Evolutionary conservation across 352 stramenopile species (phyloP).

Genomic region (Globisporangium emineosum): DNA sequence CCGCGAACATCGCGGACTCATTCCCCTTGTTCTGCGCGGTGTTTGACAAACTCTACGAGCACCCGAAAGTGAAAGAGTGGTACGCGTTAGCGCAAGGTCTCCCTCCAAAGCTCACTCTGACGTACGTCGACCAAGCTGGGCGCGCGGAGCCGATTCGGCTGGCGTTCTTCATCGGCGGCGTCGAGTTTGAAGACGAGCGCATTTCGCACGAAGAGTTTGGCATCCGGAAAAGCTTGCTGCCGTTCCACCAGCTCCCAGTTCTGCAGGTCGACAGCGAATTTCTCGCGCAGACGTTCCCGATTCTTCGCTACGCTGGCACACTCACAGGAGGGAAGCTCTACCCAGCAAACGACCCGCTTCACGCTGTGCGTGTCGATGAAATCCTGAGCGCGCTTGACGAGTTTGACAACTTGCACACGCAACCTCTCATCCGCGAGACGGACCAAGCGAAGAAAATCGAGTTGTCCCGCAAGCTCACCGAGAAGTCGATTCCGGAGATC

Average conservation of each 20-base stretch:
- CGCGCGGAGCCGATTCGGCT: slow-evolving; percentile 53
- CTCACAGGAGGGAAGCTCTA: slow-evolving; percentile 34
- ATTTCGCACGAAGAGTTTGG: slow-evolving; percentile 31
- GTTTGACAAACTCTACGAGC: slow-evolving; percentile 21
- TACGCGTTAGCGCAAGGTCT: slow-evolving; percentile 15
- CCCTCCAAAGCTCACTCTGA: slow-evolving; percentile 40
- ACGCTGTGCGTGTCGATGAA: slow-evolving; percentile 37
- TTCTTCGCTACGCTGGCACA: slow-evolving; percentile 62
- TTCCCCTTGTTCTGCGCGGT: slow-evolving; percentile 17
- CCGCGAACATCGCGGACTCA: slow-evolving; percentile 23
- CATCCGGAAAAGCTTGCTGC: slow-evolving; percentile 27
- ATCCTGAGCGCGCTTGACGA: slow-evolving; percentile 42
- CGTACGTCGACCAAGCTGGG: slow-evolving; percentile 49
- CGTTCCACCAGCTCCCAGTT: slow-evolving; percentile 44
- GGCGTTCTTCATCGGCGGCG: slow-evolving; percentile 36
- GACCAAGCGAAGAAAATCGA: slow-evolving; percentile 25
- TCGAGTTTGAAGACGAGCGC: slow-evolving; percentile 57
- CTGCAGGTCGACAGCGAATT: slow-evolving; percentile 36
- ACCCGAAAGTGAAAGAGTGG: slow-evolving; percentile 35
- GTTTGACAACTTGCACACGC: slow-evolving; percentile 33
- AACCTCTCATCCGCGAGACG: slow-evolving; percentile 27
- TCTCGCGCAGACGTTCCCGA: slow-evolving; percentile 45
- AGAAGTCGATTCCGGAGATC: slow-evolving; percentile 37
- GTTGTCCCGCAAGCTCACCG: slow-evolving; percentile 21
- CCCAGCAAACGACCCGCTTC: slow-evolving; percentile 24